phyloP scores from a whole-genome alignment of 2,329 filamentous ascomycete genomes.

The Nothopassalora personata region DNA sequence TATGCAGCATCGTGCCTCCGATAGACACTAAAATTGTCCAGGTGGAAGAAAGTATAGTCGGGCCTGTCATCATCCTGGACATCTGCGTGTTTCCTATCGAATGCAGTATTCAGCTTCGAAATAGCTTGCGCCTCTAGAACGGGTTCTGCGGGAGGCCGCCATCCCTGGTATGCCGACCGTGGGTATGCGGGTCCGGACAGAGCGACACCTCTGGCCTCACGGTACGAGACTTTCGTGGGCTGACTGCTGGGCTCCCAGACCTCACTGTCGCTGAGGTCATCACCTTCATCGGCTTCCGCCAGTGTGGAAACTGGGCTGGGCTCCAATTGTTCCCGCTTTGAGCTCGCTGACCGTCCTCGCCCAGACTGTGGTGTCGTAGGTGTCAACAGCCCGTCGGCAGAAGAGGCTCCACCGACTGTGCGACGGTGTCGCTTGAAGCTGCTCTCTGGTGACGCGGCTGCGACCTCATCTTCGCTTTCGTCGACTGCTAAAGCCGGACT shows the following conservation, averaged over 20 bases:
- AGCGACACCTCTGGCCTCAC: neutral
- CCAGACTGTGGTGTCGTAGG: neutral
- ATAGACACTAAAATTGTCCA: constrained; percentile 21
- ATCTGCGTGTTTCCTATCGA: neutral
- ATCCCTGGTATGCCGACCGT: constrained; percentile 9
- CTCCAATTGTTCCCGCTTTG: neutral
- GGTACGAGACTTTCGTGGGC: neutral
- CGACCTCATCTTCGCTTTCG: neutral
- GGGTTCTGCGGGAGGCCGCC: neutral
- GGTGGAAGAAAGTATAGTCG: constrained; percentile 10
- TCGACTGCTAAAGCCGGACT: neutral
- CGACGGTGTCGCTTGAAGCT: neutral
- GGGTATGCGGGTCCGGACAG: neutral
- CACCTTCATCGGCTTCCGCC: neutral
- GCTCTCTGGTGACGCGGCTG: neutral
- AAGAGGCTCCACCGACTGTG: neutral
- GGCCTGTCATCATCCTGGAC: neutral
- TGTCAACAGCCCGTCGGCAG: neutral
- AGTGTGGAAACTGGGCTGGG: neutral
- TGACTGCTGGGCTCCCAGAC: too few species aligned
- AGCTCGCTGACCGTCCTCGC: neutral
- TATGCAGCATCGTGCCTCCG: neutral
- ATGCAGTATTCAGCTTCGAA: neutral
- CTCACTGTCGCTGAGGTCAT: neutral
- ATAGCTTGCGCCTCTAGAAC: constrained; percentile 9